Percentiles rank a stretch among this genome's conserved stretches.
Conservation (phyloP, 2,329 filamentous ascomycete species). For the Talaromyces sp. region DNA sequence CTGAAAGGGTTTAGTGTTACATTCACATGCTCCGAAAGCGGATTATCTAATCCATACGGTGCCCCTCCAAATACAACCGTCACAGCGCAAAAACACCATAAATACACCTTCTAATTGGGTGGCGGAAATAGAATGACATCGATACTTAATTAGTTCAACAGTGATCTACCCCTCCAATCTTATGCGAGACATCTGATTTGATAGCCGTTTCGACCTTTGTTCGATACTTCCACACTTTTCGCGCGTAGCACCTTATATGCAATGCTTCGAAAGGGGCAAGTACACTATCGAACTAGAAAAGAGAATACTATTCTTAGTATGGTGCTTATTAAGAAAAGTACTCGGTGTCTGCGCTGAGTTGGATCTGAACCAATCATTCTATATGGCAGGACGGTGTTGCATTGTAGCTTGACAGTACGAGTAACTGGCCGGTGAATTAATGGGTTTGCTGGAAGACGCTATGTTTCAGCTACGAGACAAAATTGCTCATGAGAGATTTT, state of each 20-base stretch:
- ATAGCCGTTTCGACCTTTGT: not conserved
- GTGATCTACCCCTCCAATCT: not conserved
- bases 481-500: slow-evolving; percentile 1
- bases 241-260: not conserved
- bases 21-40: not conserved
- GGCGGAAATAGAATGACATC: slow-evolving; percentile 4
- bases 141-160: not conserved
- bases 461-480: not conserved
- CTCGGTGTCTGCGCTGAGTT: not conserved
- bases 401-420: not conserved
- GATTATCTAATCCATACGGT: not conserved
- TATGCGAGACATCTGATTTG: not conserved
- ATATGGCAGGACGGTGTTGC: not conserved
- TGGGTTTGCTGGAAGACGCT: not conserved
- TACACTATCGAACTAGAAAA: not conserved
- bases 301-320: not conserved
- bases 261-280: not conserved
- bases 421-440: not conserved
- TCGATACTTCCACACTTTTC: not conserved
- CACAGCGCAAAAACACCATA: not conserved
- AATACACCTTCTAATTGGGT: not conserved
- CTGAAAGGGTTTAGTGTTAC: not conserved
- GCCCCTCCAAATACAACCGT: not conserved
- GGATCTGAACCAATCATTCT: not conserved
- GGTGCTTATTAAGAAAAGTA: not conserved